Evolutionary conservation across 2,329 filamentous ascomycete species (phyloP), one percentile per base, ranked within the genome.

Genomic region (Colletotrichum brevisporum): DNA sequence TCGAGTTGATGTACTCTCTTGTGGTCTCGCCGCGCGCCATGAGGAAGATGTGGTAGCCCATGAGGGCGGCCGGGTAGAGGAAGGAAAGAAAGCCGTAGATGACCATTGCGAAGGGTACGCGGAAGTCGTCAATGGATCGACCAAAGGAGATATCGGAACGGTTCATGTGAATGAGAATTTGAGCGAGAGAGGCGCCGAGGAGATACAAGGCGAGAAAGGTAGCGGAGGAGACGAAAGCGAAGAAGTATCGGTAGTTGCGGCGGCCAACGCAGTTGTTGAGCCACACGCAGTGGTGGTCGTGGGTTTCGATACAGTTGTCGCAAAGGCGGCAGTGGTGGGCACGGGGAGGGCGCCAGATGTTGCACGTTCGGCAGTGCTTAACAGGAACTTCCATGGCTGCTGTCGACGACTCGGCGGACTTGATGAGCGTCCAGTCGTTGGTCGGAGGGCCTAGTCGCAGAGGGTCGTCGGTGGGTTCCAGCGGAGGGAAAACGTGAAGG

Each of bases 241-340:
- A 98, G 81, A 99, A 99, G 80, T 95, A 98, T 72, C 96, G 94
- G 82, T 99, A 99, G 82, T 99, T 99, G 75, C 96, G 93, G 73
- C 95, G 92, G 51, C 96, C 96, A 57, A 99, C 92, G 73, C 96
- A 99, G 79, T 99, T 99, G 83, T 99, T 99, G 72, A 99, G 89
- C 96, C 96, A 99, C 16, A 98, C 95, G 76, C 96, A 99, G 81
- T 99, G 96, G 77, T 99, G 96, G 77, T 99, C 96, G 74, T 98
- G 94, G 0, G 94, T 97, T 80, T 99, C 96, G 69, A 99, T 89
- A 79, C 96, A 99, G 79, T 97, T 98, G 81, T 99, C 95, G 82
- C 96, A 99, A 31, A 97, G 88, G 66, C 96, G 93, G 81, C 96
- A 99, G 82, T 99, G 96, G 78, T 99, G 97, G 67, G 94, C 94